Percentiles rank a stretch among this genome's conserved stretches.
phyloP scores from a whole-genome alignment of 768 basidiomycete species.

The Macrolepiota fuliginosa region DNA sequence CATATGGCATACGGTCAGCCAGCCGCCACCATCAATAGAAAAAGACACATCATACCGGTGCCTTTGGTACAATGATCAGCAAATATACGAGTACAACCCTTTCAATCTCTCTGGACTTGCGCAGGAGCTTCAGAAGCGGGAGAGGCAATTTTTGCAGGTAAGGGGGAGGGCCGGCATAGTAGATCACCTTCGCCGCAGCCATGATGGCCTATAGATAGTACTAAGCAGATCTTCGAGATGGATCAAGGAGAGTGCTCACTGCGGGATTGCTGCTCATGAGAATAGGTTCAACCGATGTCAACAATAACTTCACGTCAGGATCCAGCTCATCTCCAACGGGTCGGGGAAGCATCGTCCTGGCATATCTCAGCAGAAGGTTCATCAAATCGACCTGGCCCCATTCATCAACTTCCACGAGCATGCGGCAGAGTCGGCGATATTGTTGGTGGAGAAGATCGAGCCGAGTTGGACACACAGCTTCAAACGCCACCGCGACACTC shows the following conservation, averaged over 20 bases:
- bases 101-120: slow-evolving; percentile 67
- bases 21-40: not conserved
- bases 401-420: slow-evolving; percentile 91
- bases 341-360: slow-evolving; percentile 75
- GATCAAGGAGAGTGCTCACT: slow-evolving; percentile 39
- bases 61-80: slow-evolving; percentile 55
- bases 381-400: slow-evolving; percentile 91
- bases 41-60: slow-evolving; percentile 52
- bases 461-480: slow-evolving; percentile 80
- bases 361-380: slow-evolving; percentile 78
- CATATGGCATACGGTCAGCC: not conserved
- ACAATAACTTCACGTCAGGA: slow-evolving; percentile 70
- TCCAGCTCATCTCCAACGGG: slow-evolving; percentile 69
- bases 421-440: slow-evolving; percentile 78
- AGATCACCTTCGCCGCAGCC: slow-evolving; percentile 70
- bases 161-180: slow-evolving; percentile 65
- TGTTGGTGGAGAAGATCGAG: slow-evolving; percentile 88
- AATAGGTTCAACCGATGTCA: slow-evolving; percentile 70
- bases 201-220: slow-evolving; percentile 63
- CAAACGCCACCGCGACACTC: slow-evolving; percentile 81
- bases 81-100: slow-evolving; percentile 75
- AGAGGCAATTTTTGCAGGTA: slow-evolving; percentile 55
- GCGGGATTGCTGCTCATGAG: slow-evolving; percentile 88
- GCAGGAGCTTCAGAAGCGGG: slow-evolving; percentile 74
- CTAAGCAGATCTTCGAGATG: not conserved